Evolutionary conservation across 306 rosid species (phyloP), one percentile per base, ranked within the genome.

Genomic region (Inga leiocalycina): DNA sequence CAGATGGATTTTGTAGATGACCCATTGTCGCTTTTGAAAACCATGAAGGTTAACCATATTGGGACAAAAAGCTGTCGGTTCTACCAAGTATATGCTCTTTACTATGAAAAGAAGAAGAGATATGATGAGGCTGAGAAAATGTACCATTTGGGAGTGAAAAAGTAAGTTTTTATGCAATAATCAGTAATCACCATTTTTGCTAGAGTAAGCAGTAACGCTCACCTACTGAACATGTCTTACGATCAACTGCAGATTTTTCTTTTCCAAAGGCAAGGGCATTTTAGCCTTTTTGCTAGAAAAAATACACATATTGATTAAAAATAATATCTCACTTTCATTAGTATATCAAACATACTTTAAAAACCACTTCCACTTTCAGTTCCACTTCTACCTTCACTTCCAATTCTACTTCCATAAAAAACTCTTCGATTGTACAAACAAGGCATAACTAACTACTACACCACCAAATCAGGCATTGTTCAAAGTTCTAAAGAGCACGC

Each of bases 1-100:
- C 81, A 96, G 99, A 96, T 96, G 99, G 98, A 96, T 86, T 94
- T 82, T 78, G 93, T 91, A 74, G 92, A 91, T 67, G 93, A 94
- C 64, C 94, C 97, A 4, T 85, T 65, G 39, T 71, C 75, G 15
- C 83, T 96, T 54, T 68, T 96, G 93, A 85, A 84, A 84, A 87
- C 87, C 19, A 91, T 96, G 99, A 98, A 91, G 85, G 88, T 73
- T 75, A 93, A 93, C 69, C 83, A 65, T 45, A 93, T 96, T 24
- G 99, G 99, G 78, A 86, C 82, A 16, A 92, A 87, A 75, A 89
- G 86, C 56, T 84, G 97, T 61, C 87, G 91, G 49, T 96, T 92
- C 84, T 96, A 93, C 79, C 98, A 88, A 85, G 99, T 98, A 41
- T 84, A 86, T 82, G 91, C 89, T 79, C 79, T 88, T 79, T 90